Conservation (phyloP, 208 protist genomes). For the Vickermania spadyakhi region DNA sequence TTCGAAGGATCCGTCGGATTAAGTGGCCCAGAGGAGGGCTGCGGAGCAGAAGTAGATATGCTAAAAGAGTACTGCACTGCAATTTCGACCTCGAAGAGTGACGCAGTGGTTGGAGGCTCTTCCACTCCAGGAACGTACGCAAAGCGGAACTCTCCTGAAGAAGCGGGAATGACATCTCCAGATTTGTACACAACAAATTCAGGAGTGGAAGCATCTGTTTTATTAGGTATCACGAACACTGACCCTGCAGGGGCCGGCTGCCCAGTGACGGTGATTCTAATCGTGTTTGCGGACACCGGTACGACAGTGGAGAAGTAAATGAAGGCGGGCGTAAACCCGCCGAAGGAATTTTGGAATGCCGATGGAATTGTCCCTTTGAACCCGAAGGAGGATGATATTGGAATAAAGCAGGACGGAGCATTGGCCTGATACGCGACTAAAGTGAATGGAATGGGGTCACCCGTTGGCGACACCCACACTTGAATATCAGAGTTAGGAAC, state of each 20-base stretch:
- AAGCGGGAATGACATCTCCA: not conserved
- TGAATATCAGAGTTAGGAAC: slow-evolving; percentile 39
- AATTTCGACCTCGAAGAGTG: not conserved
- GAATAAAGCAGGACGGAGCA: slow-evolving; percentile 49
- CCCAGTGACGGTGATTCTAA: not conserved
- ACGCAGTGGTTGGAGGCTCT: not conserved
- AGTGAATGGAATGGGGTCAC: slow-evolving; percentile 63
- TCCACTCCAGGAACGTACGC: not conserved
- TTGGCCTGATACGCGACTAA: slow-evolving; percentile 75
- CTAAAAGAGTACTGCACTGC: not conserved
- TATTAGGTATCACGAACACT: slow-evolving; percentile 4
- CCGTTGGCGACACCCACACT: slow-evolving; percentile 32
- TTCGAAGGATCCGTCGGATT: too few species aligned
- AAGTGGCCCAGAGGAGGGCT: too few species aligned
- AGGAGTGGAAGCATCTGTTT: not conserved
- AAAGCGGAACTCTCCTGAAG: not conserved
- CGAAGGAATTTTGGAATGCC: not conserved
- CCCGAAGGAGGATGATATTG: slow-evolving; percentile 27
- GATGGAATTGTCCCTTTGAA: slow-evolving; percentile 49
- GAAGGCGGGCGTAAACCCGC: slow-evolving; percentile 4
- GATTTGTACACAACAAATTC: not conserved
- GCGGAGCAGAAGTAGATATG: not conserved
- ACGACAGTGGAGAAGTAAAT: slow-evolving; percentile 51
- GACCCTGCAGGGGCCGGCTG: not conserved
- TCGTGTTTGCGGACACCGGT: slow-evolving; percentile 18